A percentile compares a stretch with the other conserved stretches of the same genome.
Evolutionary conservation across 2,329 filamentous ascomycete species (phyloP).

Genomic region (Fusarium verticillioides): DNA sequence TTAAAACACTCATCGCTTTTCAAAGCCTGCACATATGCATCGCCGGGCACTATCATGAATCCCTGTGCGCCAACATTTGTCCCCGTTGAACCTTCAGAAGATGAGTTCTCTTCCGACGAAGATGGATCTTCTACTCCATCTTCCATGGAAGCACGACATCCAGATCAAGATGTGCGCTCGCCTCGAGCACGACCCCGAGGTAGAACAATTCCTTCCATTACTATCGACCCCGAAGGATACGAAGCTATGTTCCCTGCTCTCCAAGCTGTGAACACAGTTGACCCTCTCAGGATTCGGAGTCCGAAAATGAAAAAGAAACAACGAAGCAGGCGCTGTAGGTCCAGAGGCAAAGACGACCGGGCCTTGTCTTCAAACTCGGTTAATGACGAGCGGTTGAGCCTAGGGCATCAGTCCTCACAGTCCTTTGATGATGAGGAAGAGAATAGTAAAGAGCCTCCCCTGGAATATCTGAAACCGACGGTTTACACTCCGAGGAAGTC

Average conservation of each 20-base stretch:
- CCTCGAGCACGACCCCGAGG: background rate
- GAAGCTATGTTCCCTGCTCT: slow-evolving; percentile 42
- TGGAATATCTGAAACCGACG: slow-evolving; percentile 21
- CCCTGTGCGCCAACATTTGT: slow-evolving; percentile 44
- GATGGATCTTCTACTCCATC: background rate
- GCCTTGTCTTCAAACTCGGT: background rate
- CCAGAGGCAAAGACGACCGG: background rate
- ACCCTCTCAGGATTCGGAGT: background rate
- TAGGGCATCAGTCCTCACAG: background rate
- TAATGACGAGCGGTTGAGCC: background rate
- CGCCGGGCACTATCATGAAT: slow-evolving; percentile 40
- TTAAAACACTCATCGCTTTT: background rate
- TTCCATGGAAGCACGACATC: background rate
- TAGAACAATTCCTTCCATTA: background rate
- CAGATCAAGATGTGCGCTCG: background rate
- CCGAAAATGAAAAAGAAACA: background rate
- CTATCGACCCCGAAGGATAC: slow-evolving; percentile 37
- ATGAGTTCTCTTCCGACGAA: background rate
- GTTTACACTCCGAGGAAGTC: slow-evolving; percentile 27
- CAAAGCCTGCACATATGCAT: background rate
- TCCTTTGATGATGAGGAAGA: background rate
- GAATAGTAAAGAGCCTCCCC: background rate
- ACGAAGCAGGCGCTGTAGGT: background rate
- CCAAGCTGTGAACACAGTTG: background rate
- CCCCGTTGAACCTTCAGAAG: slow-evolving; percentile 25